Percentiles rank a stretch among this genome's conserved stretches.
Conservation (phyloP, 176 grass and related monocot species). For the Oryza longistaminata region DNA sequence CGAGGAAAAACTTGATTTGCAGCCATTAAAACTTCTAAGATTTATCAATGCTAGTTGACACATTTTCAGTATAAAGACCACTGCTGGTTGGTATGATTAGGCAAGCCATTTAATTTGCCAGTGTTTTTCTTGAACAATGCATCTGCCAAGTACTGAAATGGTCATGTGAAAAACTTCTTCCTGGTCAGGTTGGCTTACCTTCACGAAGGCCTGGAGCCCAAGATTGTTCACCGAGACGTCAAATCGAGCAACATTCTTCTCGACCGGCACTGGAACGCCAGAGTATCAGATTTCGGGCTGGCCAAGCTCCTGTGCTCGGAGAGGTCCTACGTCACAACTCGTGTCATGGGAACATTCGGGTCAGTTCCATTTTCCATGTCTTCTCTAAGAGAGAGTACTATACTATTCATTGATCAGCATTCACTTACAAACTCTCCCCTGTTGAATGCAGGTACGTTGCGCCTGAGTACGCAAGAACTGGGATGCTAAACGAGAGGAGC, state of each 20-base stretch:
- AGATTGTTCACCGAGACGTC: constrained; percentile 88
- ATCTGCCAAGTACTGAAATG: not conserved
- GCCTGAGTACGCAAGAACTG: constrained; percentile 89
- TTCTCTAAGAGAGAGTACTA: not conserved
- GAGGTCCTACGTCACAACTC: constrained; percentile 65
- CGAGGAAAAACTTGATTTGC: not conserved
- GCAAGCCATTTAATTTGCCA: not conserved
- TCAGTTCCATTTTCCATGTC: constrained; percentile 27
- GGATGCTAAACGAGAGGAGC: constrained; percentile 87
- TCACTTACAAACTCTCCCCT: not conserved
- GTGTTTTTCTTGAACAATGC: constrained; percentile 19
- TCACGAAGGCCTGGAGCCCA: constrained; percentile 92
- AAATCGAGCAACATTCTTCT: constrained; percentile 97
- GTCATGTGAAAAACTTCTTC: constrained; percentile 13
- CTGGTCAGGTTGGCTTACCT: constrained; percentile 82
- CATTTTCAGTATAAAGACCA: not conserved
- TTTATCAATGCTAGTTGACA: not conserved
- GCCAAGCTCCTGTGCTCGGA: constrained; percentile 86
- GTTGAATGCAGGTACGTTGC: constrained; percentile 77
- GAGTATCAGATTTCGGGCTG: constrained; percentile 88
- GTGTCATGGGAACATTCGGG: constrained; percentile 97
- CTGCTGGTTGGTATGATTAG: constrained; percentile 13
- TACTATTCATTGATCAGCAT: not conserved
- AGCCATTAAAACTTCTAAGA: constrained; percentile 1
- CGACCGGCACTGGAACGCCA: constrained; percentile 83